These are phyloP conservation scores for Potentilla sterilis DNA, from an alignment of 306 rosid species.

Conservation along the genomic window DNA sequence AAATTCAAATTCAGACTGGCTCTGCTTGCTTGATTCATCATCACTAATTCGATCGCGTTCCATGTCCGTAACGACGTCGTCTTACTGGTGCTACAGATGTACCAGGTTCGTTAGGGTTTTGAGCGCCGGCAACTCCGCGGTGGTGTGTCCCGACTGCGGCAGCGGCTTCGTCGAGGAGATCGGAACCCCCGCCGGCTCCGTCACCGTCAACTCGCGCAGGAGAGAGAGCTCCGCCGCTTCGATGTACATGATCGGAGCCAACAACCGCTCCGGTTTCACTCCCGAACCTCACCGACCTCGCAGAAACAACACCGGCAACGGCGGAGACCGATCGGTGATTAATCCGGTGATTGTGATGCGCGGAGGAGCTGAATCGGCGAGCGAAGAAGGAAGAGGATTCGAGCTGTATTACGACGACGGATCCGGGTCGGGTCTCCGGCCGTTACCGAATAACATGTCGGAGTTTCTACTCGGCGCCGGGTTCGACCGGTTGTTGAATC, in stretches of 20 bases:
- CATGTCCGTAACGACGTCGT: slow-evolving; percentile 40
- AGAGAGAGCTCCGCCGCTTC: slow-evolving; percentile 50
- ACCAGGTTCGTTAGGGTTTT: slow-evolving; percentile 54
- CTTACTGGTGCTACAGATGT: slow-evolving; percentile 82
- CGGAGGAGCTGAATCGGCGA: slow-evolving; percentile 28
- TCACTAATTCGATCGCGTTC: not conserved
- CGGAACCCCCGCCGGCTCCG: slow-evolving; percentile 33
- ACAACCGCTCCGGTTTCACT: slow-evolving; percentile 31
- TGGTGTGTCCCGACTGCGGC: slow-evolving; percentile 61
- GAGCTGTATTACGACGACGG: slow-evolving; percentile 78
- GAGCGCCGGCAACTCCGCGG: slow-evolving; percentile 27
- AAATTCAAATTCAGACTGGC: too few relatives aligned
- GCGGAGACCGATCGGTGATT: slow-evolving; percentile 56
- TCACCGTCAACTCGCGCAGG: slow-evolving; percentile 36
- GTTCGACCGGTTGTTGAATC: slow-evolving; percentile 71
- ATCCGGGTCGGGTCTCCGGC: slow-evolving; percentile 66
- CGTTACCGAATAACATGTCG: slow-evolving; percentile 75
- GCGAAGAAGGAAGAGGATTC: slow-evolving; percentile 54
- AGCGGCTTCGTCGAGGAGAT: slow-evolving; percentile 65
- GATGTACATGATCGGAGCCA: slow-evolving; percentile 66
- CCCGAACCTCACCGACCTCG: slow-evolving; percentile 44
- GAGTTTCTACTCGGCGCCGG: slow-evolving; percentile 80
- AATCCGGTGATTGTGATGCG: slow-evolving; percentile 81
- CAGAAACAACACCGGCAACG: slow-evolving; percentile 35
- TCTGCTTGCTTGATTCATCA: not conserved